phyloP scores from a whole-genome alignment of 371 early-diverging fungal genomes.

The Mortierella sp. region DNA sequence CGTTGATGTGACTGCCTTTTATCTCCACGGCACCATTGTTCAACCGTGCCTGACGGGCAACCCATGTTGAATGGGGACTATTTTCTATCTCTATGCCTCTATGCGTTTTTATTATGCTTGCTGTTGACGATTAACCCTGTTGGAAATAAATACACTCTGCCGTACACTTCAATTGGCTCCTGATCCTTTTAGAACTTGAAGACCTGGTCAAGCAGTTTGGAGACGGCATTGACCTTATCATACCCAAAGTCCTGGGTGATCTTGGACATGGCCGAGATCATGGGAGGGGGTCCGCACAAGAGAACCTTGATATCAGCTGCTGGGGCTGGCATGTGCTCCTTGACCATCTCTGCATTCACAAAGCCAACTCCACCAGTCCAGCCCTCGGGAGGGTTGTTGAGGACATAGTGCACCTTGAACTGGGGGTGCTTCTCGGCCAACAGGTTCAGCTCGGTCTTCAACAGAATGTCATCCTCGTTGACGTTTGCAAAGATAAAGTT shows the following conservation, averaged over 20 bases:
- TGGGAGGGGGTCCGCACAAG: slow-evolving; percentile 89
- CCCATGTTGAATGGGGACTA: neutral
- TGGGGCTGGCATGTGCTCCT: slow-evolving; percentile 71
- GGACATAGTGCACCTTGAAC: slow-evolving; percentile 62
- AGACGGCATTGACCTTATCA: slow-evolving; percentile 72
- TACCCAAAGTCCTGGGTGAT: slow-evolving; percentile 77
- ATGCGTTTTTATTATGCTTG: neutral
- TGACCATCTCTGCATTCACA: slow-evolving; percentile 74
- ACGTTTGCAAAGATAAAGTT: slow-evolving; percentile 94
- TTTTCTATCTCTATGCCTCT: slow-evolving; percentile 4
- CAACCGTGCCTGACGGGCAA: neutral
- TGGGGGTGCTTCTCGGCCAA: slow-evolving; percentile 75
- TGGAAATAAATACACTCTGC: too few species aligned
- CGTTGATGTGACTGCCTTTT: neutral
- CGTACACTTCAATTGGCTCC: too few species aligned
- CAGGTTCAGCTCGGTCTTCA: slow-evolving; percentile 84
- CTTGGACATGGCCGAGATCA: slow-evolving; percentile 80
- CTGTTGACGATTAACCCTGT: too few species aligned
- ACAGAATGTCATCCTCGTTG: slow-evolving; percentile 88
- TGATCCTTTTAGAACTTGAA: slow-evolving; percentile 93
- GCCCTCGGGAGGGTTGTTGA: slow-evolving; percentile 74
- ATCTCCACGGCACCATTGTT: neutral
- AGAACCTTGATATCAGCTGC: slow-evolving; percentile 68
- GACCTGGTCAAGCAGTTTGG: slow-evolving; percentile 85
- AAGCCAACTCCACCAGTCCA: slow-evolving; percentile 79